phyloP scores from a whole-genome alignment of 805 yeast species.

The Saccharomycopsis fermentans region DNA sequence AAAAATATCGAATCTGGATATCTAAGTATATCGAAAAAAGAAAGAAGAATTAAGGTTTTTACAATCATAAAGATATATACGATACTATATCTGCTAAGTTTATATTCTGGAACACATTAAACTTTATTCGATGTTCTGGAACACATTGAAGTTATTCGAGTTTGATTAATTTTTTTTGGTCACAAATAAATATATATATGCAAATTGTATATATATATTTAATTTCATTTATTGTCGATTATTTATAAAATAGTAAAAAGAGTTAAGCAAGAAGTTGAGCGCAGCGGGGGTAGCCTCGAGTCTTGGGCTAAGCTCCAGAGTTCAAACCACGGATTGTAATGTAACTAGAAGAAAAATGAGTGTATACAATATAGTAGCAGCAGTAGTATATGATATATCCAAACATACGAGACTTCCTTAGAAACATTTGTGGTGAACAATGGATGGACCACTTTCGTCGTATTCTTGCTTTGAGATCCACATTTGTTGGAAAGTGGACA shows the following conservation, averaged over 20 bases:
- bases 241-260: background rate
- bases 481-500: slow-evolving; percentile 99
- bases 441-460: slow-evolving; percentile 99
- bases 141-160: no score
- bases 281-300: no score
- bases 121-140: no score
- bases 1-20: background rate
- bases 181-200: no score
- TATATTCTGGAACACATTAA: no score
- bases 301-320: no score
- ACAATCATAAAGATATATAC: background rate
- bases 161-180: no score
- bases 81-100: no score
- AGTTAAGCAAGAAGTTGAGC: slow-evolving; percentile 1
- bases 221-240: background rate
- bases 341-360: background rate
- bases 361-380: background rate
- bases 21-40: background rate
- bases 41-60: background rate
- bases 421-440: slow-evolving; percentile 94
- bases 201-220: background rate
- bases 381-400: background rate
- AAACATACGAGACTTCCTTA: slow-evolving; percentile 39
- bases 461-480: slow-evolving; percentile 99
- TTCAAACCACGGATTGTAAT: background rate